Evolutionary conservation across 805 yeast genomes (phyloP).

Genomic region (Candida palmyrensis): DNA sequence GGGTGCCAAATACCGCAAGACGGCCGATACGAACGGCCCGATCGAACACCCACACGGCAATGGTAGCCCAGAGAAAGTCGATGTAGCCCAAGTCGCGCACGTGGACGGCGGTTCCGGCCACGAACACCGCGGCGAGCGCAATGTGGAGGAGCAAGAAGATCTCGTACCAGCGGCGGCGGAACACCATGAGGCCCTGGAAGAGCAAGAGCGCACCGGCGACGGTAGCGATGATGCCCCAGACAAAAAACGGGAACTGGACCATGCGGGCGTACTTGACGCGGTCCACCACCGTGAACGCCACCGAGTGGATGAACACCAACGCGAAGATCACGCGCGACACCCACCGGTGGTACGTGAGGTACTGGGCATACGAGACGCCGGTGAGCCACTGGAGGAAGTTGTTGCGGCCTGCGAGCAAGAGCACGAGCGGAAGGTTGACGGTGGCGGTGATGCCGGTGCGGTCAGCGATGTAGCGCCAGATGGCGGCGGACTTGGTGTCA

Average conservation of each 20-base stretch:
- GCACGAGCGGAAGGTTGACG: slow-evolving; percentile 24
- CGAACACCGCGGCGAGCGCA: slow-evolving; percentile 43
- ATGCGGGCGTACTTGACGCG: slow-evolving; percentile 27
- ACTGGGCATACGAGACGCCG: slow-evolving; percentile 30
- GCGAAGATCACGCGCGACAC: slow-evolving; percentile 17
- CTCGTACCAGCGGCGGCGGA: slow-evolving; percentile 46
- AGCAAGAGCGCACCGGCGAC: slow-evolving; percentile 35
- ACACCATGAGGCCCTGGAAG: slow-evolving; percentile 40
- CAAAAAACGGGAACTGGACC: slow-evolving; percentile 20
- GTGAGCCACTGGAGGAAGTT: slow-evolving; percentile 35
- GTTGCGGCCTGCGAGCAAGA: slow-evolving; percentile 32
- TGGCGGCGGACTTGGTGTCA: slow-evolving; percentile 23
- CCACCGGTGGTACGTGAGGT: slow-evolving; percentile 25
- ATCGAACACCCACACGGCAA: slow-evolving; percentile 70
- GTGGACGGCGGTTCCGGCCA: slow-evolving; percentile 45
- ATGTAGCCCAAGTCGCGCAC: slow-evolving; percentile 35
- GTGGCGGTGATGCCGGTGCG: slow-evolving; percentile 30
- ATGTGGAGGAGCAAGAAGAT: slow-evolving; percentile 56
- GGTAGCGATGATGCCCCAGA: slow-evolving; percentile 25
- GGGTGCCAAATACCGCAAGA: slow-evolving; percentile 55
- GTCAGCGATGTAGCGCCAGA: slow-evolving; percentile 37
- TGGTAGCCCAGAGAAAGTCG: slow-evolving; percentile 43
- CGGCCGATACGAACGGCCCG: slow-evolving; percentile 52
- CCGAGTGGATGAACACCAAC: slow-evolving; percentile 24
- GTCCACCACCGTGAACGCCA: slow-evolving; percentile 20